These are phyloP conservation scores for Kuraishia borneana DNA, from an alignment of 805 yeast species.

Conservation along the genomic window DNA sequence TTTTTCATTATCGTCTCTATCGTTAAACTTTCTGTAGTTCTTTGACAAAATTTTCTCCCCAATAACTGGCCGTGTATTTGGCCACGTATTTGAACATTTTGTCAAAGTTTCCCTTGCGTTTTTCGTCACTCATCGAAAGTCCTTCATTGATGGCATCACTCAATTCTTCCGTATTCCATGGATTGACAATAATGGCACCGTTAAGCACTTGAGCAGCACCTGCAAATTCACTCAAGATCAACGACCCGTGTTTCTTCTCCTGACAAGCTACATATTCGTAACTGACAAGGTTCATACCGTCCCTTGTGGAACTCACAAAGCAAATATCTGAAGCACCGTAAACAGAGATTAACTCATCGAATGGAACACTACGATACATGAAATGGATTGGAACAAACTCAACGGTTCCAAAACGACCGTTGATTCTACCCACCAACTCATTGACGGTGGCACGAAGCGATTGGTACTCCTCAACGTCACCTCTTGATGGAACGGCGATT, in stretches of 20 bases:
- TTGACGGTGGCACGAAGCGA: slow-evolving; percentile 87
- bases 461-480: slow-evolving; percentile 97
- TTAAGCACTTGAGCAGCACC: slow-evolving; percentile 99
- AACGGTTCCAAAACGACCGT: slow-evolving; percentile 92
- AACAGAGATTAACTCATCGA: slow-evolving; percentile 82
- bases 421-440: slow-evolving; percentile 92
- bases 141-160: slow-evolving; percentile 81
- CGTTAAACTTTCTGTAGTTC: slow-evolving; percentile 45
- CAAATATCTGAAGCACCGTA: slow-evolving; percentile 86
- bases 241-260: slow-evolving; percentile 64
- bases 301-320: slow-evolving; percentile 87
- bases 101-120: slow-evolving; percentile 65
- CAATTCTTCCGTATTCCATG: slow-evolving; percentile 96
- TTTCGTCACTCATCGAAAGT: slow-evolving; percentile 75
- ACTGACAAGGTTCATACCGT: slow-evolving; percentile 95
- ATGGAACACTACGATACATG: slow-evolving; percentile 84
- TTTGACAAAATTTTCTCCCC: slow-evolving; percentile 95
- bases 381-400: slow-evolving; percentile 97
- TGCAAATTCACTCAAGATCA: slow-evolving; percentile 88
- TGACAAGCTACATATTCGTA: slow-evolving; percentile 98
- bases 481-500: slow-evolving; percentile 95
- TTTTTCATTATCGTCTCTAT: no score
- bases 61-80: slow-evolving; percentile 88
- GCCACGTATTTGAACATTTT: slow-evolving; percentile 80
- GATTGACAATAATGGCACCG: slow-evolving; percentile 90